phyloP scores from a whole-genome alignment of 352 stramenopile species.

The Phytophthora pini region DNA sequence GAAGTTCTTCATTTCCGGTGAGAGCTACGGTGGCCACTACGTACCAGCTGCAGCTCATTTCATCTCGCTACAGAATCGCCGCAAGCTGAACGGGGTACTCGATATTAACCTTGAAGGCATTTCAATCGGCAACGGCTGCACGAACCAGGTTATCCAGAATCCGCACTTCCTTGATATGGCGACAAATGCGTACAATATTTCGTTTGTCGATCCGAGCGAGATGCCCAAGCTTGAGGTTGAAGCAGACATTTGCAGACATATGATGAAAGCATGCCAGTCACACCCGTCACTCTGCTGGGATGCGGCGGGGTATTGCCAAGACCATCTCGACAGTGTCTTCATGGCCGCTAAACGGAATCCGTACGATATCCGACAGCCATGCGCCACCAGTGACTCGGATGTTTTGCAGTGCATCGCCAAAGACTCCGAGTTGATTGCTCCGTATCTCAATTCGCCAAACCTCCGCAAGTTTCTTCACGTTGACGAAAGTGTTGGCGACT shows the following conservation, averaged over 20 bases:
- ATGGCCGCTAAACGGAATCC: conserved; percentile 55
- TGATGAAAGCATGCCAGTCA: conserved; percentile 46
- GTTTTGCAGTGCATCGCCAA: conserved; percentile 54
- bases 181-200: conserved; percentile 77
- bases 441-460: conserved; percentile 57
- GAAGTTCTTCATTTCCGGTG: conserved; percentile 69
- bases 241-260: conserved; percentile 40
- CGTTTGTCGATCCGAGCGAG: conserved; percentile 45
- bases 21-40: conserved; percentile 76
- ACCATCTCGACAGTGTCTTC: conserved; percentile 25
- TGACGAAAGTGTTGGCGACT: conserved; percentile 47
- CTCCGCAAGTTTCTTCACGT: conserved; percentile 46
- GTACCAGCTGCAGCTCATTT: conserved; percentile 55
- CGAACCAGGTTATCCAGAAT: conserved; percentile 50
- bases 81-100: neutral
- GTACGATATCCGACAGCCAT: conserved; percentile 66
- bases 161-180: conserved; percentile 65
- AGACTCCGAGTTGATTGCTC: conserved; percentile 37
- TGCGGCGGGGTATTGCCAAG: conserved; percentile 46
- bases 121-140: conserved; percentile 68
- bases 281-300: conserved; percentile 42
- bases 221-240: conserved; percentile 43
- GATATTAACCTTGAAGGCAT: conserved; percentile 66
- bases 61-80: conserved; percentile 58
- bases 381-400: conserved; percentile 25